Base-by-base conservation (phyloP, 2,329 filamentous ascomycete genomes). In the Aureobasidium pullulans region DNA sequence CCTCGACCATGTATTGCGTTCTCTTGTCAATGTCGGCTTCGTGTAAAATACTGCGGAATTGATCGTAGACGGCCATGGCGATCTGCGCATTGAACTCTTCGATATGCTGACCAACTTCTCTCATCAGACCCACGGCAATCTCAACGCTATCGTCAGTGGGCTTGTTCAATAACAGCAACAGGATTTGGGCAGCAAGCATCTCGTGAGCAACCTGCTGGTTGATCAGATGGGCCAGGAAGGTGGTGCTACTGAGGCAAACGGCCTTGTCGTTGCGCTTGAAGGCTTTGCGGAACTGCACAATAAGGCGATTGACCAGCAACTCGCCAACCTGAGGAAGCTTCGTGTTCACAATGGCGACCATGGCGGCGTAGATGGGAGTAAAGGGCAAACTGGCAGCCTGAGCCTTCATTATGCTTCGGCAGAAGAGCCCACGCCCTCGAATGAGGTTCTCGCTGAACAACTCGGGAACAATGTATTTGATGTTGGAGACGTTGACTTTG, bases 1-100 rank as follows among this genome's bases (percentile, higher is more conserved):
- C 94, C 73, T 99, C 94, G 60, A 99, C 93, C 89, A 96, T 96
- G 75, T 97, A 99, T 75, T 99, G 94, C n/a, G 93, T 92, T 64
- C 94, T 84, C 79, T 96, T 96, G 71, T 97, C 93, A 71, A 99
- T 96, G 69, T 94, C 92, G 46, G 91, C 91, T 73, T 99, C 94
- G 76, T 99, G 93, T 8, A 99, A 78, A 64, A 97, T 96, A 67
- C 88, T 93, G 66, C 94, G 81, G 78, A 99, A 96, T 72, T 96
- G 92, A 69, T 99, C 94, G 70, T 96, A 99, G 7, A 99, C 90
- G 28, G 88, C 89, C 65, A 93, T 83, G 32, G 91, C 86, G 68
- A 97, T 96, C 10, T 89, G 83, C 1, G 86, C 83, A 70, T 90
- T 95, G 91, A 97, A 96, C 71, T 96, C 92, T 71, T 97, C 93